Evolutionary conservation across 495 filamentous ascomycete species (phyloP).

Genomic region (Penicillium taxi): DNA sequence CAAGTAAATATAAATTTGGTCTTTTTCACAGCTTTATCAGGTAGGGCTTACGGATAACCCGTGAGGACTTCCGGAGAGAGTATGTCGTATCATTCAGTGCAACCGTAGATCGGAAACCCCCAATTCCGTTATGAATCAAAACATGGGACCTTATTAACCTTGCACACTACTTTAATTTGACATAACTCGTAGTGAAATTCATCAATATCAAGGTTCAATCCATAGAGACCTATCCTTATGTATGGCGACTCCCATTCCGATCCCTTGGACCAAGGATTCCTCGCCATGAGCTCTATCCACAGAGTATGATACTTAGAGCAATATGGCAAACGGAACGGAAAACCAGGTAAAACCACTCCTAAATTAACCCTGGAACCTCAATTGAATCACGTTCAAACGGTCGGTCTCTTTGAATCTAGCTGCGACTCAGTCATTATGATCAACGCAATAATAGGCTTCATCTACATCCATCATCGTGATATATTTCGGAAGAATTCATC

Average conservation of each 20-base stretch:
- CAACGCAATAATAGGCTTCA: slow-evolving; percentile 3
- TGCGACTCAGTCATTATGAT: slow-evolving; percentile 4
- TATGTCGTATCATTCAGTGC: no score
- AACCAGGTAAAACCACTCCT: slow-evolving; percentile 11
- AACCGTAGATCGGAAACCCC: no score
- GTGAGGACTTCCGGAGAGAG: no score
- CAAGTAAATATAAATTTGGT: no score
- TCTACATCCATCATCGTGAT: slow-evolving; percentile 21
- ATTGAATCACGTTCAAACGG: slow-evolving; percentile 8
- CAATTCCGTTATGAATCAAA: no score
- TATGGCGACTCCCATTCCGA: slow-evolving; percentile 12
- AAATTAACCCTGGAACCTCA: neutral
- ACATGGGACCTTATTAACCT: no score
- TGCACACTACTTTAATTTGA: no score
- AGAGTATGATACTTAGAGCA: slow-evolving; percentile 37
- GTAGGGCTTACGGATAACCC: no score
- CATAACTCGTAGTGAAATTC: no score
- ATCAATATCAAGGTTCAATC: no score
- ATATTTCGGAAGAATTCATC: slow-evolving; percentile 25
- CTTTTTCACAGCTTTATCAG: no score
- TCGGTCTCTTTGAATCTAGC: slow-evolving; percentile 23
- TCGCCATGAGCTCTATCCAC: slow-evolving; percentile 32
- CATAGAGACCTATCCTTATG: slow-evolving; percentile 6
- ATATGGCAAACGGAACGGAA: slow-evolving; percentile 32
- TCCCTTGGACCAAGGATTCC: slow-evolving; percentile 19